Percentiles rank a stretch among this genome's conserved stretches.
phyloP scores from a whole-genome alignment of 2,329 filamentous ascomycete genomes.

The Colletotrichum karsti region DNA sequence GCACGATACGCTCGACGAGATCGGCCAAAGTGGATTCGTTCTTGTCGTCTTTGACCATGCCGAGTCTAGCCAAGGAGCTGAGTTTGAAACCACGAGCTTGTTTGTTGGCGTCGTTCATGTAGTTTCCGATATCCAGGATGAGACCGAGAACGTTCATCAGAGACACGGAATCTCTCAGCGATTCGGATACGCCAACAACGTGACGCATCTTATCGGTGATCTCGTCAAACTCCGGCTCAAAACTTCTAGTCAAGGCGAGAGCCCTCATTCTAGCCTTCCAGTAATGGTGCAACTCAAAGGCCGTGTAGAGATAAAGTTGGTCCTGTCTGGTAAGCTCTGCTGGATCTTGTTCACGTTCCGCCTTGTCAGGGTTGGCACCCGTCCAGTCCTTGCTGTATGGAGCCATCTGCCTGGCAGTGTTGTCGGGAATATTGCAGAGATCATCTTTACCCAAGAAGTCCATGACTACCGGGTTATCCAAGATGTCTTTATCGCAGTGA shows the following conservation, averaged over 20 bases:
- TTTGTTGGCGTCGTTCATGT: slow-evolving; percentile 99
- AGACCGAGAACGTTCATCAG: slow-evolving; percentile 96
- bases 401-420: slow-evolving; percentile 88
- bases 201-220: slow-evolving; percentile 85
- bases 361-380: slow-evolving; percentile 80
- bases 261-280: slow-evolving; percentile 99
- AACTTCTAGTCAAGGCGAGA: slow-evolving; percentile 83
- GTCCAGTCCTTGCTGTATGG: slow-evolving; percentile 98
- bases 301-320: slow-evolving; percentile 92
- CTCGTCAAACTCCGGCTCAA: slow-evolving; percentile 90
- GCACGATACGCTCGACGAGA: slow-evolving; percentile 93
- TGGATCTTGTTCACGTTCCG: slow-evolving; percentile 86
- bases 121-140: slow-evolving; percentile 98
- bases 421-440: slow-evolving; percentile 91
- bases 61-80: slow-evolving; percentile 88
- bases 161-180: slow-evolving; percentile 87
- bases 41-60: slow-evolving; percentile 99
- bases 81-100: slow-evolving; percentile 98
- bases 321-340: slow-evolving; percentile 91
- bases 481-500: slow-evolving; percentile 88
- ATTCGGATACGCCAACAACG: slow-evolving; percentile 88
- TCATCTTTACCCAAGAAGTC: slow-evolving; percentile 95
- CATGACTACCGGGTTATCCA: slow-evolving; percentile 93
- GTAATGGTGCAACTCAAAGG: slow-evolving; percentile 95
- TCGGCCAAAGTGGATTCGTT: slow-evolving; percentile 97